Base-by-base conservation (phyloP, 225 moss, liverwort and hornwort species). In the Polytrichum formosum region DNA sequence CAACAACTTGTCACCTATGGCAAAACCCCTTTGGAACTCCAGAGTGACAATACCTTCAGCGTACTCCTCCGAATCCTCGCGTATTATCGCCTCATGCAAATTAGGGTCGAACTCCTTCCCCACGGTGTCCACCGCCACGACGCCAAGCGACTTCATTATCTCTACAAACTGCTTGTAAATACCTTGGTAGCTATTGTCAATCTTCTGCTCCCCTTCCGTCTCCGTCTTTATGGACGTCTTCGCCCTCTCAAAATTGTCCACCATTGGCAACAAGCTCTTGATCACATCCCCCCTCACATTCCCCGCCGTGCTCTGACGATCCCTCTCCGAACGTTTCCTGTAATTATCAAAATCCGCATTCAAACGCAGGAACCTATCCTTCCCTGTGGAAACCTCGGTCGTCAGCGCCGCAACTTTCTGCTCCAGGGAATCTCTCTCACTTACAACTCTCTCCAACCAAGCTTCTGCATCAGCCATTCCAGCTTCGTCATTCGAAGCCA, bases 81-180 rank as follows among this genome's bases (percentile, higher is more conserved):
- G 91, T 94, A 98, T 94, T 67, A 98, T 98, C 67, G 98, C 98
- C 73, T 98, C 98, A 65, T 98, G 98, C 70, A 98, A 29, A 65
- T 91, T 91, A 46, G 98, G 98, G 63, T 98, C 92, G 72, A 98
- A 98, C 58, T 18, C 67, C 74, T 90, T 94, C 76, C 98, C 98
- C 28, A 90, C 87, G 28, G 98, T 98, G 75, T 98, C 98, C 13
- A 98, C 91, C 7, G 96, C 90, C 58, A 96, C 84, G 53, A 96
- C 96, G 1, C 98, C 98, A 37, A 98, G 88, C 31, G 90, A 83
- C 73, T 91, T 98, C 98, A 98, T 94, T 53, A 94, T 87, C 82
- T 98, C 98, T 80, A 98, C 98, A 70, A 98, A 94, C 67, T 98
- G 98, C 82, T 98, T 98, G 78, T 98, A 98, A 33, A 98, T 98